Conservation (phyloP, 768 basidiomycete species). For the Auricularia cornea region DNA sequence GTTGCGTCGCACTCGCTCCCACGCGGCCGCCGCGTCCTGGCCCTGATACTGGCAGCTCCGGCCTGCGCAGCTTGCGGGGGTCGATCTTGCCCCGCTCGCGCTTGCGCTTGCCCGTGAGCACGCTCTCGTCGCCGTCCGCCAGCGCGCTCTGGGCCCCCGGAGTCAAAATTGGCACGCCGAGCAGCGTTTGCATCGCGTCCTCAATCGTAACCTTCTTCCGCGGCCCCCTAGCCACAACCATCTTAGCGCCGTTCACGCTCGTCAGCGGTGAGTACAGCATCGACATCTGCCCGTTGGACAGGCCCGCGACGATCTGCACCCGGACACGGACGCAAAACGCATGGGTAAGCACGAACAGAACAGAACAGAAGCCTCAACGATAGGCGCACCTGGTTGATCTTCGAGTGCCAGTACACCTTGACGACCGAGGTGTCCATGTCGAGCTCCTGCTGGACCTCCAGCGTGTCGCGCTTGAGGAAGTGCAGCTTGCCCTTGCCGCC, state of each 20-base stretch:
- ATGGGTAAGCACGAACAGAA: neutral
- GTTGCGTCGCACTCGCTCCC: slow-evolving; percentile 94
- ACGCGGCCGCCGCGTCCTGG: slow-evolving; percentile 91
- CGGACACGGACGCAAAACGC: slow-evolving; percentile 4
- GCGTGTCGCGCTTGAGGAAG: slow-evolving; percentile 60
- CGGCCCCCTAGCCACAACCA: slow-evolving; percentile 81
- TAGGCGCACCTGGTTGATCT: slow-evolving; percentile 84
- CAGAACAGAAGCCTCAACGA: neutral
- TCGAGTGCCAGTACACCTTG: slow-evolving; percentile 88
- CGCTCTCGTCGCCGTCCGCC: slow-evolving; percentile 50
- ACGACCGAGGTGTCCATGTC: slow-evolving; percentile 75
- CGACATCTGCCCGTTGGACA: slow-evolving; percentile 79
- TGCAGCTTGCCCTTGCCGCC: slow-evolving; percentile 63
- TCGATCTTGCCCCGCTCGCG: slow-evolving; percentile 83
- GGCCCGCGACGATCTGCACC: slow-evolving; percentile 70
- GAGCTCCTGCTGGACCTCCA: slow-evolving; percentile 61
- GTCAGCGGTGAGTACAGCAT: slow-evolving; percentile 89
- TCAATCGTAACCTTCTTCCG: slow-evolving; percentile 74
- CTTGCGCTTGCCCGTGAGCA: slow-evolving; percentile 64
- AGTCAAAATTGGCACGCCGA: slow-evolving; percentile 82
- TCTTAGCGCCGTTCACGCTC: slow-evolving; percentile 87
- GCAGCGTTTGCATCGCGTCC: slow-evolving; percentile 80
- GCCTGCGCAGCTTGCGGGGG: slow-evolving; percentile 84
- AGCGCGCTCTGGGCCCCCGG: slow-evolving; percentile 92
- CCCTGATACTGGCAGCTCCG: slow-evolving; percentile 86